These are phyloP conservation scores for Themeda triandra DNA, from an alignment of 176 grass and related monocot genomes.

Conservation along the genomic window DNA sequence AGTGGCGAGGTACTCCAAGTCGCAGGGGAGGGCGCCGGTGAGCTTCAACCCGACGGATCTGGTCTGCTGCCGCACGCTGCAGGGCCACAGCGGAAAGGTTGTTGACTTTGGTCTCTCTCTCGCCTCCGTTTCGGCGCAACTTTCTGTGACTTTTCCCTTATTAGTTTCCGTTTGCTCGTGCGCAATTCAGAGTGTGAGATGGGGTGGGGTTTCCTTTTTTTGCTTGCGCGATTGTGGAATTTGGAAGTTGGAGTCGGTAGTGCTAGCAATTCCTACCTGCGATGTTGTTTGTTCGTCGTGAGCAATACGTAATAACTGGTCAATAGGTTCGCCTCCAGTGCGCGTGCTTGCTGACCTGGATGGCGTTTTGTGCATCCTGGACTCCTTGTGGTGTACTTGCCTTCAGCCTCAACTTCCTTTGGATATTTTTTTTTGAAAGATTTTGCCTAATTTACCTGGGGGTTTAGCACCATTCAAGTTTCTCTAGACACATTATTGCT, in stretches of 20 bases:
- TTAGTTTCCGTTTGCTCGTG: background rate
- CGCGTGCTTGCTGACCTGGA: background rate
- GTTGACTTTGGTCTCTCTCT: conserved; percentile 26
- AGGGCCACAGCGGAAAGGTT: conserved; percentile 95
- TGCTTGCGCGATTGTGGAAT: background rate
- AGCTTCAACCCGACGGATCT: conserved; percentile 87
- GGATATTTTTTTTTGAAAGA: background rate
- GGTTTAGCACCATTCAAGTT: background rate
- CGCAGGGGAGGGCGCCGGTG: conserved; percentile 63
- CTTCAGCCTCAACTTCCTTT: background rate
- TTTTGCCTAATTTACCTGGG: background rate
- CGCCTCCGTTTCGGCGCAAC: background rate
- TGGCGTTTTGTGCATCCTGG: background rate
- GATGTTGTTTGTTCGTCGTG: background rate
- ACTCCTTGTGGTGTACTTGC: background rate
- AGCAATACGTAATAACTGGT: background rate
- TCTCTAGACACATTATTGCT: background rate
- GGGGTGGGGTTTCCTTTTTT: background rate
- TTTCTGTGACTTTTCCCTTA: background rate
- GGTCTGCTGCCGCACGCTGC: conserved; percentile 92
- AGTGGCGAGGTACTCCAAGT: conserved; percentile 82
- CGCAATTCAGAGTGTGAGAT: background rate
- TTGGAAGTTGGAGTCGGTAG: background rate
- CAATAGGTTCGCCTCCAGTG: background rate
- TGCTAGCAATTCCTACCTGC: background rate